A percentile compares a stretch with the other conserved stretches of the same genome.
Evolutionary conservation across 2,329 filamentous ascomycete species (phyloP).

Genomic region (Botrytis squamosa): DNA sequence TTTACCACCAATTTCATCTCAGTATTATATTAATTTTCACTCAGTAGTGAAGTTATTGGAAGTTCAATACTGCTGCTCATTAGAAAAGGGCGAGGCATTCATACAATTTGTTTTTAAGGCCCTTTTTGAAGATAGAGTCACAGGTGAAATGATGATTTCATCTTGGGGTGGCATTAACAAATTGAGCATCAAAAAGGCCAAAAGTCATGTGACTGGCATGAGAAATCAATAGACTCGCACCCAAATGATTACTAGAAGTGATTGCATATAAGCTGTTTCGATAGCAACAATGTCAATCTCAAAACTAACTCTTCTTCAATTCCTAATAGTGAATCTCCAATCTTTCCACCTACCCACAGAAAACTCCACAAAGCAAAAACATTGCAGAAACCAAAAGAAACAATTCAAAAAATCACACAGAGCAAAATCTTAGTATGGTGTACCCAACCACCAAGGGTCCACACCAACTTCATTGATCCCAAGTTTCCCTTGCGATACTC

Average conservation of each 20-base stretch:
- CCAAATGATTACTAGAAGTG: not conserved
- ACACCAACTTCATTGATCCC: not conserved
- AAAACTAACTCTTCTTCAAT: not conserved
- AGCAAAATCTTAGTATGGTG: not conserved
- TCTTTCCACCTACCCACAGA: not conserved
- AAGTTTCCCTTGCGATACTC: not conserved
- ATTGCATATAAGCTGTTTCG: too few species aligned
- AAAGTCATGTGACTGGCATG: not conserved
- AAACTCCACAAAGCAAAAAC: not conserved
- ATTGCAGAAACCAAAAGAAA: not conserved
- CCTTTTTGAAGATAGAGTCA: not conserved
- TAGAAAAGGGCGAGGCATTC: not conserved
- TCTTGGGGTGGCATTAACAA: not conserved
- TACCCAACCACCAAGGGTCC: not conserved
- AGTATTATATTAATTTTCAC: accelerated
- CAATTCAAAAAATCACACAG: not conserved
- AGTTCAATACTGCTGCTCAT: not conserved
- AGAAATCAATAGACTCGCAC: not conserved
- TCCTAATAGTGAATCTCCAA: not conserved
- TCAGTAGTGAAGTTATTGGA: not conserved
- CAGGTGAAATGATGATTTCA: not conserved
- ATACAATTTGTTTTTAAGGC: not conserved
- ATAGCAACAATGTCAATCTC: not conserved
- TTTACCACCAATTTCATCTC: not conserved
- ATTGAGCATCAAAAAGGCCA: not conserved